Conservation (phyloP, 176 grass and related monocot genomes). For the Rhynchospora tenuis region DNA sequence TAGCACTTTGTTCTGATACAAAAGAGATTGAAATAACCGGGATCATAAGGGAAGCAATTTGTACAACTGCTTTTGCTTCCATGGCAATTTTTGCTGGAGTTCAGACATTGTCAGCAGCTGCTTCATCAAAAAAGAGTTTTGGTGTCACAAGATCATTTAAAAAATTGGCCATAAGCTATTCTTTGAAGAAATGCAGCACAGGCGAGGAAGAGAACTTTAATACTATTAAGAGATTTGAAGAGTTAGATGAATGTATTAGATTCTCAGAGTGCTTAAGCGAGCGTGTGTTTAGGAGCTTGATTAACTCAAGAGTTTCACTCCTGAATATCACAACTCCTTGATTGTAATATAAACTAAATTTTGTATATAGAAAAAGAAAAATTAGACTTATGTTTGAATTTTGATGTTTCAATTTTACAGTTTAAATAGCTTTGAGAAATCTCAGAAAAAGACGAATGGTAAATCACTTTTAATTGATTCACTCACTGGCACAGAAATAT, state of each 20-base stretch:
- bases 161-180: background rate
- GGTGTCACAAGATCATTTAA: background rate
- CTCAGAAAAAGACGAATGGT: background rate
- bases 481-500: background rate
- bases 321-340: slow-evolving; percentile 1
- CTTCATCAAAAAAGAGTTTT: background rate
- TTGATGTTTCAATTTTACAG: background rate
- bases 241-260: slow-evolving; percentile 1
- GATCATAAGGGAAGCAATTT: background rate
- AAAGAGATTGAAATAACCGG: background rate
- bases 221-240: background rate
- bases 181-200: background rate
- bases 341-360: slow-evolving; percentile 6
- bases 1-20: background rate
- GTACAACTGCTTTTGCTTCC: background rate
- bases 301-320: slow-evolving; percentile 9
- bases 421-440: background rate
- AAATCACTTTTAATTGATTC: background rate
- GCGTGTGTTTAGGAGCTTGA: slow-evolving; percentile 7
- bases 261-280: background rate
- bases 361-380: background rate
- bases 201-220: background rate
- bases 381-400: background rate
- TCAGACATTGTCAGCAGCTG: background rate
- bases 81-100: slow-evolving; percentile 3